phyloP scores from a whole-genome alignment of 805 yeast species.

The Sporopachydermia lactativora region DNA sequence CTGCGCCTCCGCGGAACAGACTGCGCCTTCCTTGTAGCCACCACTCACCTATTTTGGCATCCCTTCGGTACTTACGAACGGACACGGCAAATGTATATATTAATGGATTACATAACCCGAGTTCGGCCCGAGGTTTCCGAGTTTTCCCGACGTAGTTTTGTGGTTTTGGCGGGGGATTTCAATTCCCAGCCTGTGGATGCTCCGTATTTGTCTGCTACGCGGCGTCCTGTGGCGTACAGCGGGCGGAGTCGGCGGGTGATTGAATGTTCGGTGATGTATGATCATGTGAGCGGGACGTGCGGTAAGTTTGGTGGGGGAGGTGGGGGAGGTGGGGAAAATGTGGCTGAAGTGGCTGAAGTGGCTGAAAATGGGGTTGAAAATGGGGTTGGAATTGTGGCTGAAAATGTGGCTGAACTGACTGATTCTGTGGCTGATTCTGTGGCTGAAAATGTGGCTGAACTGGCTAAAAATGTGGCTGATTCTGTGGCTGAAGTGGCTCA shows the following conservation, averaged over 20 bases:
- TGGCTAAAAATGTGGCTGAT: too few relatives aligned
- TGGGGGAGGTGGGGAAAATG: too few relatives aligned
- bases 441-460: too few relatives aligned
- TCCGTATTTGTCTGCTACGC: conserved; percentile 63
- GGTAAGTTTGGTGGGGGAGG: too few relatives aligned
- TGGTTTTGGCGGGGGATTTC: conserved; percentile 84
- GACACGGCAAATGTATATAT: conserved; percentile 66
- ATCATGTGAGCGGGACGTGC: not conserved
- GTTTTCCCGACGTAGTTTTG: too few relatives aligned
- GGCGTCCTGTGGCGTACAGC: conserved; percentile 43
- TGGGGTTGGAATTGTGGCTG: too few relatives aligned
- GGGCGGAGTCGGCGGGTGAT: conserved; percentile 11
- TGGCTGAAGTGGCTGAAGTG: too few relatives aligned
- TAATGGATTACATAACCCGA: conserved; percentile 41
- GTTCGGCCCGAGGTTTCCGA: too few relatives aligned
- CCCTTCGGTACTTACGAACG: conserved; percentile 89
- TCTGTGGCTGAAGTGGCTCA: too few relatives aligned
- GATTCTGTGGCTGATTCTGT: too few relatives aligned
- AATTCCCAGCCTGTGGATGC: conserved; percentile 80
- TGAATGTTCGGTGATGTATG: conserved; percentile 3
- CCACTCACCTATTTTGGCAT: conserved; percentile 93
- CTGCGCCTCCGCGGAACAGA: conserved; percentile 31
- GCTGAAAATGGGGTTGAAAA: too few relatives aligned
- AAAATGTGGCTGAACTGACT: too few relatives aligned
- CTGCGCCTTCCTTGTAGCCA: conserved; percentile 47